These are phyloP conservation scores for Cladosporium halotolerans DNA, from an alignment of 2,329 filamentous ascomycete genomes.

Conservation along the genomic window DNA sequence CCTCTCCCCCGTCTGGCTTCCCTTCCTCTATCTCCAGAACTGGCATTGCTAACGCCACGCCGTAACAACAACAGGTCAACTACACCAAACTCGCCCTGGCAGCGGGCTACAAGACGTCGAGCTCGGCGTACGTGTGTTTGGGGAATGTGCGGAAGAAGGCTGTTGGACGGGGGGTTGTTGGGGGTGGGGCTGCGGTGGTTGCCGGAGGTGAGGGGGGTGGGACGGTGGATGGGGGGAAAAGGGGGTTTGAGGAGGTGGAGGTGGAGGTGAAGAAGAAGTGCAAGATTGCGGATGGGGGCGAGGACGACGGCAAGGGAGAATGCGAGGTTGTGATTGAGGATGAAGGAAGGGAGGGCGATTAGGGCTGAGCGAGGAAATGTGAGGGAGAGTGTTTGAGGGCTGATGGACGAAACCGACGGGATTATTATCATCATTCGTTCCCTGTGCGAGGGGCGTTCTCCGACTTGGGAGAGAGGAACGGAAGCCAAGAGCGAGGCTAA, in stretches of 20 bases:
- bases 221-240: not conserved
- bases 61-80: slow-evolving; percentile 13
- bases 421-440: too few species aligned
- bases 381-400: too few species aligned
- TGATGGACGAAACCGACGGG: too few species aligned
- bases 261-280: not conserved
- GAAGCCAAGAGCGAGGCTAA: too few species aligned
- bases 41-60: too few species aligned
- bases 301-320: not conserved
- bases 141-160: slow-evolving; percentile 15
- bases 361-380: not conserved
- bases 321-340: not conserved
- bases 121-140: slow-evolving; percentile 14
- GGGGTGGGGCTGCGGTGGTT: not conserved
- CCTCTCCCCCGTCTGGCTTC: not conserved
- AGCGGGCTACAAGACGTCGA: slow-evolving; percentile 17
- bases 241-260: not conserved
- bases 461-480: too few species aligned
- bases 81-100: slow-evolving; percentile 18
- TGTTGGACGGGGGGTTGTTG: not conserved
- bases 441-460: too few species aligned
- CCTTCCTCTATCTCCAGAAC: not conserved
- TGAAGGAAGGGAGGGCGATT: not conserved
- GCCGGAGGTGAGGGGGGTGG: not conserved
- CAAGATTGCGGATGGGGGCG: not conserved